Conservation (phyloP, 2,329 filamentous ascomycete genomes). For the Ophiosphaerella korrae region DNA sequence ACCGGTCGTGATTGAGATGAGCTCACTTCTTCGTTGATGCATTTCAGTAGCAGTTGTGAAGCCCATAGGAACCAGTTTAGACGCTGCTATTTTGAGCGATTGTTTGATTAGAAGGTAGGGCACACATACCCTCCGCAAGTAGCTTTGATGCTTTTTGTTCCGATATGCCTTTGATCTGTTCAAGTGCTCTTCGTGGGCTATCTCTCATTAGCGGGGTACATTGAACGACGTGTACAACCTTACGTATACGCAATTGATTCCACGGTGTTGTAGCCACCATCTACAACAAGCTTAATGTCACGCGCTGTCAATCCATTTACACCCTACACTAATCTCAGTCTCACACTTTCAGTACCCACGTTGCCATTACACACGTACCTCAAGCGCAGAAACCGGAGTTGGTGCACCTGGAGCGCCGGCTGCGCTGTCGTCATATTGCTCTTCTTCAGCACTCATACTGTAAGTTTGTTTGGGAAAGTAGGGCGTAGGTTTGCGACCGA, state of each 20-base stretch:
- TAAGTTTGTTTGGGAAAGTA: neutral
- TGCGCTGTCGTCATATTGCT: slow-evolving; percentile 70
- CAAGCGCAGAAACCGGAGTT: slow-evolving; percentile 81
- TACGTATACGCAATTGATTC: slow-evolving; percentile 95
- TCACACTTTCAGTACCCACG: no score
- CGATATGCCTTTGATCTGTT: slow-evolving; percentile 97
- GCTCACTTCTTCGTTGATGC: slow-evolving; percentile 93
- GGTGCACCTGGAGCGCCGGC: slow-evolving; percentile 88
- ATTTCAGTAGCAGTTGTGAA: slow-evolving; percentile 99
- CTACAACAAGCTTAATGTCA: slow-evolving; percentile 90
- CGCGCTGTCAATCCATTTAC: slow-evolving; percentile 88
- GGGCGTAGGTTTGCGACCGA: neutral
- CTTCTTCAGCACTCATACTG: slow-evolving; percentile 56
- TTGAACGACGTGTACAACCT: slow-evolving; percentile 23
- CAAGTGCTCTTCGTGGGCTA: slow-evolving; percentile 73
- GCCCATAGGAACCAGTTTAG: slow-evolving; percentile 96
- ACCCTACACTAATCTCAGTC: slow-evolving; percentile 62
- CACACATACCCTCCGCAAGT: slow-evolving; percentile 77
- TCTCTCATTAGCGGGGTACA: slow-evolving; percentile 25
- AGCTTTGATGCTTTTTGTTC: slow-evolving; percentile 95
- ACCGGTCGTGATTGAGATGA: slow-evolving; percentile 97
- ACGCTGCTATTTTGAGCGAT: slow-evolving; percentile 61
- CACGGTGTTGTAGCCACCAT: slow-evolving; percentile 93
- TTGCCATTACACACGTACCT: slow-evolving; percentile 64
- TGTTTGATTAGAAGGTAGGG: neutral